Conservation (phyloP, 805 yeast species). For the Metschnikowia reukaufii region DNA sequence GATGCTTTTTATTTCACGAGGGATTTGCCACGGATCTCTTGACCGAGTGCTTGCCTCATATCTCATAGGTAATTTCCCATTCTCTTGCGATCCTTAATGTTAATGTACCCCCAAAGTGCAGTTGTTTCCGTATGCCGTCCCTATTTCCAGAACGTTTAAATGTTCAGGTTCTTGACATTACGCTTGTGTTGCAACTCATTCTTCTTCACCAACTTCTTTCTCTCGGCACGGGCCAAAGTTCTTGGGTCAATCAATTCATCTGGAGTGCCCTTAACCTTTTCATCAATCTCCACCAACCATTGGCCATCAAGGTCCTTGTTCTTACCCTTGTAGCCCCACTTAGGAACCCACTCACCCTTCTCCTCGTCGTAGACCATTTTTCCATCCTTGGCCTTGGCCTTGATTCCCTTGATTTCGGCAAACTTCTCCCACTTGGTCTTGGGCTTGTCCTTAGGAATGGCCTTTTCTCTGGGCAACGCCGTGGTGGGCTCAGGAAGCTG, state of each 20-base stretch:
- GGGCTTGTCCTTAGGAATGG: constrained; percentile 88
- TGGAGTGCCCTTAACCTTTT: constrained; percentile 52
- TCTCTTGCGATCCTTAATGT: background rate
- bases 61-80: background rate
- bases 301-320: constrained; percentile 85
- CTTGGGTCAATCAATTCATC: constrained; percentile 84
- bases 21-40: no score
- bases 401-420: constrained; percentile 93
- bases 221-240: constrained; percentile 72
- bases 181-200: constrained; percentile 82
- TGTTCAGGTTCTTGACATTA: constrained; percentile 51
- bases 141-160: background rate
- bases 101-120: background rate
- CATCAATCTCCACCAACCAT: constrained; percentile 95
- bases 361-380: constrained; percentile 89
- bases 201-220: constrained; percentile 82
- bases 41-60: no score
- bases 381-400: constrained; percentile 85
- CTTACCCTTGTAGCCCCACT: constrained; percentile 96
- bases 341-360: constrained; percentile 92
- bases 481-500: constrained; percentile 83
- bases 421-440: constrained; percentile 96
- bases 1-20: background rate
- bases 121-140: background rate
- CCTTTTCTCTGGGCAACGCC: constrained; percentile 88